A percentile compares a stretch with the other conserved stretches of the same genome.
Conservation (phyloP, 2,329 filamentous ascomycete genomes). For the Sclerotinia glacialis region DNA sequence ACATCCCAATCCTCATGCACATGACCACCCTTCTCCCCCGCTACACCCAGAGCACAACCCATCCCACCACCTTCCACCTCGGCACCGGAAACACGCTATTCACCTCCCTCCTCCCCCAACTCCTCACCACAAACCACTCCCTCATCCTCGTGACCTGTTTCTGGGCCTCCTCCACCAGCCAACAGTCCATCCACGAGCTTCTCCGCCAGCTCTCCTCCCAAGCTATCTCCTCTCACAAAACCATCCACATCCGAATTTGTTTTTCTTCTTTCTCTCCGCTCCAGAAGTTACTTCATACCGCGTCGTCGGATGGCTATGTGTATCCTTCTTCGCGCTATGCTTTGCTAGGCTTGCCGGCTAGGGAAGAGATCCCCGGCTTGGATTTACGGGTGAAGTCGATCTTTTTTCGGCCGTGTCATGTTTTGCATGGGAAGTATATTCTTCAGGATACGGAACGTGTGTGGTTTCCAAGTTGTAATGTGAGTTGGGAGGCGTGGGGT, state of each 20-base stretch:
- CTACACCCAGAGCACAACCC: neutral
- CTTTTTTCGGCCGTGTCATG: conserved; percentile 75
- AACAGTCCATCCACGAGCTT: conserved; percentile 50
- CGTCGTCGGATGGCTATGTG: conserved; percentile 57
- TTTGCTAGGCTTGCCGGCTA: conserved; percentile 60
- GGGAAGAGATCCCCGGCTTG: conserved; percentile 54
- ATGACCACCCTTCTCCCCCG: conserved; percentile 7
- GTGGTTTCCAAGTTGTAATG: conserved; percentile 75
- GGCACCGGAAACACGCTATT: conserved; percentile 12
- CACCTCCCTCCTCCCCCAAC: conserved; percentile 2
- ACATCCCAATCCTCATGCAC: neutral
- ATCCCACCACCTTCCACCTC: conserved; percentile 13
- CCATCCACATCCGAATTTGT: conserved; percentile 57
- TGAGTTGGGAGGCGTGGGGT: conserved; percentile 86
- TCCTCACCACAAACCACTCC: conserved; percentile 10
- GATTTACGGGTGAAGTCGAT: conserved; percentile 71
- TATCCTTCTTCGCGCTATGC: conserved; percentile 56
- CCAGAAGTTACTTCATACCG: conserved; percentile 73
- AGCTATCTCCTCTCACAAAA: conserved; percentile 36
- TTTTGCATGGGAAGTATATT: conserved; percentile 86
- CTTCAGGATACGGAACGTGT: conserved; percentile 66
- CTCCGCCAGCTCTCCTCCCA: conserved; percentile 53
- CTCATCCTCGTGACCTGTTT: conserved; percentile 75
- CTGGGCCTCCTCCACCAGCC: conserved; percentile 66
- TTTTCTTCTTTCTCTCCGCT: conserved; percentile 71